Base-by-base conservation (phyloP, 2,329 filamentous ascomycete species). In the Elsinoe perseae region DNA sequence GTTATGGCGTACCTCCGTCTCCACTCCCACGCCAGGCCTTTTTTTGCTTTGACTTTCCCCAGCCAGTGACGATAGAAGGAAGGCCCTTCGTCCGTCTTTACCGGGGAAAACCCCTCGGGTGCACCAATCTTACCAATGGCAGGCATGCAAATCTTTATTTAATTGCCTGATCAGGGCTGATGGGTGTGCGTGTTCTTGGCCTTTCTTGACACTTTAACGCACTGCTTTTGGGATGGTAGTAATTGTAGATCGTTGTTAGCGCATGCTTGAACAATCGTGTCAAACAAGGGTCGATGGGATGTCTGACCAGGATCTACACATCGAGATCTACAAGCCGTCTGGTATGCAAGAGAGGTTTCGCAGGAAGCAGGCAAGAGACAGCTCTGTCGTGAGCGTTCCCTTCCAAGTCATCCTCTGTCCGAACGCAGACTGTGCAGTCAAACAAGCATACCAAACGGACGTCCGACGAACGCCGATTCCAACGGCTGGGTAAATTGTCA, bases 401-500 rank as follows among this genome's bases (percentile, higher is more conserved):
- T 18, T 20, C 18, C 4, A 43, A 14, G 8, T 3, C 4, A 4
- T n/a, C 40, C 4, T 9, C 21, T 14, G 23, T 16, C 25, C 20
- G 43, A 48, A 30, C 23, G 14, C 20, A 32, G 30, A 52, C 3
- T 21, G 10, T 8, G 9, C n/a, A 36, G 32, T 36, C 32, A 36
- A 25, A 21, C 48, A 52, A 52, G 48, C 48, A 34, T 52, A 36
- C 30, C 30, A 52, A 38, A 52, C 48, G 48, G 48, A 38, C 30
- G 44, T 30, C 44, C 44, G 44, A 50, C 32, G 14, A 52, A 34
- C 48, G 48, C 32, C 20, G 23, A 20, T 25, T n/a, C 21, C 30
- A 52, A 52, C 48, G 48, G 48, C 18, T 36, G 10, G 30, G 48
- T 52, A 52, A 52, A 52, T 52, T 52, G 48, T n/a, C 8, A 25